These are phyloP conservation scores for Paracoccidioides lutzii DNA, from an alignment of 2,329 filamentous ascomycete species.

Conservation along the genomic window DNA sequence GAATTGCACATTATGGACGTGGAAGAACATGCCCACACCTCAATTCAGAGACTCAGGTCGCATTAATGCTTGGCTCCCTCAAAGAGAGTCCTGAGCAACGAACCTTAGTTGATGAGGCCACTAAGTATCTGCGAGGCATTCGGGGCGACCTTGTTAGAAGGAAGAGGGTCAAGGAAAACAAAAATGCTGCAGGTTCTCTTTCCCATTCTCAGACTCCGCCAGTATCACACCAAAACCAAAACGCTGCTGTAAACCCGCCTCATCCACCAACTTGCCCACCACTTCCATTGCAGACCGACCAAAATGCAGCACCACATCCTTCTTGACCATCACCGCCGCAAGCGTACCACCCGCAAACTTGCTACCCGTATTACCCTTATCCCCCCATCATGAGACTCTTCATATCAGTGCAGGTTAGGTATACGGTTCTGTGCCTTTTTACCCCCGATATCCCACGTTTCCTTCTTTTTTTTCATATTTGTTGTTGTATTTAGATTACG, in stretches of 20 bases:
- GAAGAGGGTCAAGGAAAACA: conserved; percentile 26
- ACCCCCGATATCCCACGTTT: not conserved
- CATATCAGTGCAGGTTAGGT: not conserved
- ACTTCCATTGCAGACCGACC: not conserved
- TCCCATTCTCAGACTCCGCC: not conserved
- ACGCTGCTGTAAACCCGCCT: not conserved
- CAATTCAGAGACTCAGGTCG: conserved; percentile 48
- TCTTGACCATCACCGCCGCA: not conserved
- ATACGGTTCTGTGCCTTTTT: not conserved
- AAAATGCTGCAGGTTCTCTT: not conserved
- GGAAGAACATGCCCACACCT: conserved; percentile 49
- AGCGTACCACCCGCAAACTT: not conserved
- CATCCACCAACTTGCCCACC: not conserved
- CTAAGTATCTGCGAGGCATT: conserved; percentile 44
- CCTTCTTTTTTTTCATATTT: not conserved
- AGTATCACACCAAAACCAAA: not conserved
- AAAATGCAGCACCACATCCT: not conserved
- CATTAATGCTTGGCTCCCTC: conserved; percentile 50
- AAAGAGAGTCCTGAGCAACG: conserved; percentile 45
- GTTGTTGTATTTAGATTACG: not conserved
- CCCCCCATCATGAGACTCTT: not conserved
- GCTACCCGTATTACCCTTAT: not conserved
- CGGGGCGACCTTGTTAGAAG: conserved; percentile 43
- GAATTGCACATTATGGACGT: conserved; percentile 47
- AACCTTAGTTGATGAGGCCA: conserved; percentile 41